Conservation (phyloP, 371 early-diverging fungal species). For the Mucor circinelloides region DNA sequence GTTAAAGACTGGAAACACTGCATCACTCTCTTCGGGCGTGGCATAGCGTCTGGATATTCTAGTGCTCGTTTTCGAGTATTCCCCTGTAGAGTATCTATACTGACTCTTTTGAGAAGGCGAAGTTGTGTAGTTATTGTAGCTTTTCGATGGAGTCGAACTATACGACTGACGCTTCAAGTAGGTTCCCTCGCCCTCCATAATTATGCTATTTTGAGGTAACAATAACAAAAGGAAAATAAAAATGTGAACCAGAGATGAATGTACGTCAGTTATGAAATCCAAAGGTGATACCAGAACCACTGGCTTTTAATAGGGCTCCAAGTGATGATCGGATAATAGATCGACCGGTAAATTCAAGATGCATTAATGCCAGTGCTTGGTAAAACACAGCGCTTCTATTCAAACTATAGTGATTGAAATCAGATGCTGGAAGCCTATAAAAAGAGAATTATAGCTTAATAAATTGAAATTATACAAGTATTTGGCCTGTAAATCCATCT, state of each 20-base stretch:
- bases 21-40: constrained; percentile 29
- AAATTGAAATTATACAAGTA: no score
- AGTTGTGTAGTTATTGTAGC: not conserved
- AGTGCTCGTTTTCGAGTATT: not conserved
- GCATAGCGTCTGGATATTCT: constrained; percentile 15
- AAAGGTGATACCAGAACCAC: not conserved
- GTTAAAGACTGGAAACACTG: constrained; percentile 21
- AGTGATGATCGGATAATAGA: not conserved
- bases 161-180: not conserved
- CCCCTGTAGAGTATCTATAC: constrained; percentile 4
- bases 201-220: not conserved
- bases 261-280: not conserved
- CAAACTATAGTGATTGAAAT: no score
- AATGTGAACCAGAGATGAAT: not conserved
- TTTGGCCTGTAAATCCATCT: no score
- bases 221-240: not conserved
- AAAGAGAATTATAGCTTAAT: no score
- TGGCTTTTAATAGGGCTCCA: not conserved
- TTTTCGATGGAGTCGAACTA: not conserved
- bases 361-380: not conserved
- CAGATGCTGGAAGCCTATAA: no score
- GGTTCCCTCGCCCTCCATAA: not conserved
- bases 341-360: not conserved
- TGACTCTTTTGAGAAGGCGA: not conserved
- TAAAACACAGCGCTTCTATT: no score